A percentile compares a stretch with the other conserved stretches of the same genome.
Evolutionary conservation across 805 yeast genomes (phyloP).

Genomic region (Soucietia sequanensis): DNA sequence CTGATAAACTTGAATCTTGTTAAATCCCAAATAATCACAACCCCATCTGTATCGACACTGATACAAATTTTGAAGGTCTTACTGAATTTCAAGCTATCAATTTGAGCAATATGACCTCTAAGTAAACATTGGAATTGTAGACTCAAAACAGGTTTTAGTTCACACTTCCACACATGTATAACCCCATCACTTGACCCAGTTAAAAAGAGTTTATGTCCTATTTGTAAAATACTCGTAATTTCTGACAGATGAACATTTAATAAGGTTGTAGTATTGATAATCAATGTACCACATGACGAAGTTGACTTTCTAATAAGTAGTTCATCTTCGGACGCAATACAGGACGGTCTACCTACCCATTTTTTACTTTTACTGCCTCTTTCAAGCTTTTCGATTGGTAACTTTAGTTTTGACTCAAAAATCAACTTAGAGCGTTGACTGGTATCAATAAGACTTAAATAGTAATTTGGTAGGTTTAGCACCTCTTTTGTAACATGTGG

Average conservation of each 20-base stretch:
- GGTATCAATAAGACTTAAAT: slow-evolving; percentile 29
- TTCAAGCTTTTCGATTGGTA: slow-evolving; percentile 46
- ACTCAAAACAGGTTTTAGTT: slow-evolving; percentile 20
- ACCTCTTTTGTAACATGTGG: slow-evolving; percentile 60
- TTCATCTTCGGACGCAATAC: slow-evolving; percentile 37
- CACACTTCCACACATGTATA: slow-evolving; percentile 57
- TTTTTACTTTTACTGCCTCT: slow-evolving; percentile 37
- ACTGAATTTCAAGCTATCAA: slow-evolving; percentile 49
- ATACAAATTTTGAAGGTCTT: slow-evolving; percentile 53
- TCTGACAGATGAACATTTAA: slow-evolving; percentile 40
- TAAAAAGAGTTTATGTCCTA: slow-evolving; percentile 42
- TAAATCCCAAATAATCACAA: slow-evolving; percentile 63
- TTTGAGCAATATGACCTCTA: slow-evolving; percentile 55
- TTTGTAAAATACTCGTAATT: slow-evolving; percentile 39
- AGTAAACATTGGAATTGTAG: slow-evolving; percentile 45
- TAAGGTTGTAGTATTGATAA: slow-evolving; percentile 43
- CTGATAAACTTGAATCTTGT: slow-evolving; percentile 52
- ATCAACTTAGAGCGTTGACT: slow-evolving; percentile 36
- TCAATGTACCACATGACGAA: slow-evolving; percentile 27
- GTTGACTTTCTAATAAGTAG: slow-evolving; percentile 32
- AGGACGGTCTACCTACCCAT: slow-evolving; percentile 54
- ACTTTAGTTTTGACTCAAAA: slow-evolving; percentile 41
- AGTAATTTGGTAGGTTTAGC: slow-evolving; percentile 34
- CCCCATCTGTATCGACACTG: slow-evolving; percentile 55
- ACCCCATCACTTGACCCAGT: slow-evolving; percentile 59